Evolutionary conservation across 2,329 filamentous ascomycete species (phyloP).

Genomic region (Fusarium anguioides): DNA sequence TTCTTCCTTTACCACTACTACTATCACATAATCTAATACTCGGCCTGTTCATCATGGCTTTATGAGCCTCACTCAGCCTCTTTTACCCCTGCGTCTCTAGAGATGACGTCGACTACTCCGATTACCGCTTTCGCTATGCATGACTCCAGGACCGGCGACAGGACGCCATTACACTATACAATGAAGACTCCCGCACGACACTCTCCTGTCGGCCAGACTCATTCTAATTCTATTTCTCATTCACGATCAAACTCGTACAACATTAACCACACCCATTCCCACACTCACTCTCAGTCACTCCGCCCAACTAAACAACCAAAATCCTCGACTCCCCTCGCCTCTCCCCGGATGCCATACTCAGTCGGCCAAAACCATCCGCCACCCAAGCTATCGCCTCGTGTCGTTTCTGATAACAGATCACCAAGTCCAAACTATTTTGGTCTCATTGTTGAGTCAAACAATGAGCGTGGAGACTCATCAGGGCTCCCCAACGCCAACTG

Average conservation of each 20-base stretch:
- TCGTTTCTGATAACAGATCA: conserved; percentile 54
- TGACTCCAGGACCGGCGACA: conserved; percentile 51
- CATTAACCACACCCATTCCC: conserved; percentile 54
- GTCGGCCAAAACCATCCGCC: conserved; percentile 66
- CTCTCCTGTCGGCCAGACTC: conserved; percentile 49
- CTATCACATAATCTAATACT: conserved; percentile 17
- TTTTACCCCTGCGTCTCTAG: conserved; percentile 28
- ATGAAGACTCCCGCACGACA: conserved; percentile 60
- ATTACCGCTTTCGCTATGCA: conserved; percentile 46
- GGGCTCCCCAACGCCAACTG: conserved; percentile 76
- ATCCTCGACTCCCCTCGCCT: conserved; percentile 63
- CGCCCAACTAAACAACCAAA: conserved; percentile 55
- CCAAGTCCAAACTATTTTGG: conserved; percentile 91
- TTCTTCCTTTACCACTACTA: no score
- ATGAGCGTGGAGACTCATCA: conserved; percentile 72
- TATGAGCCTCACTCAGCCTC: conserved; percentile 34
- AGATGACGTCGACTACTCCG: conserved; percentile 44
- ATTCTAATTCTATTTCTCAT: conserved; percentile 40
- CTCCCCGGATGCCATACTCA: conserved; percentile 63
- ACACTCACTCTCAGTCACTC: conserved; percentile 55
- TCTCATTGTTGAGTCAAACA: conserved; percentile 71
- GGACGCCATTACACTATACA: conserved; percentile 54
- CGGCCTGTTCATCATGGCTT: conserved; percentile 33
- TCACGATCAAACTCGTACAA: conserved; percentile 52
- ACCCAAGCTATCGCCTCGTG: conserved; percentile 61